These are phyloP conservation scores for Juncus inflexus DNA, from an alignment of 176 grass and related monocot species.

Conservation along the genomic window DNA sequence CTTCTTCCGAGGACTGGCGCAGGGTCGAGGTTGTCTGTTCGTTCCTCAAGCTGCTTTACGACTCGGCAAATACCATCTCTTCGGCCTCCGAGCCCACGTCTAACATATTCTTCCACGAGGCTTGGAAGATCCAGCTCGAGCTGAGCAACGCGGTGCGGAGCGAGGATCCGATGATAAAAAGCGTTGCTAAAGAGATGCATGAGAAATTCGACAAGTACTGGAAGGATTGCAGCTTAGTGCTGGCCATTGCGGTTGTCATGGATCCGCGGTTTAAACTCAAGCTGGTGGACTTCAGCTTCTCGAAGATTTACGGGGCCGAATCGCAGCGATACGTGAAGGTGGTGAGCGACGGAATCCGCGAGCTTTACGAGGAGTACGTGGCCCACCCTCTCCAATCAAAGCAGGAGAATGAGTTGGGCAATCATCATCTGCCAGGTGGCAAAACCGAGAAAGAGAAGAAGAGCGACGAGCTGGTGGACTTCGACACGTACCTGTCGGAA, in stretches of 20 bases:
- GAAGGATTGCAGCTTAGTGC: constrained; percentile 84
- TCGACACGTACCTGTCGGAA: constrained; percentile 77
- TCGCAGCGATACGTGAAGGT: constrained; percentile 60
- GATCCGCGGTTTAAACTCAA: constrained; percentile 97
- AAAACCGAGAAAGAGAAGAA: constrained; percentile 25
- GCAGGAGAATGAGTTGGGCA: constrained; percentile 31
- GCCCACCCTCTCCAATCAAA: constrained; percentile 45
- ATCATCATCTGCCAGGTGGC: constrained; percentile 12
- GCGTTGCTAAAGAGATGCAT: constrained; percentile 70
- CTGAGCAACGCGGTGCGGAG: constrained; percentile 44
- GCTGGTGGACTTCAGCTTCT: constrained; percentile 81
- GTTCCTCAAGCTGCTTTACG: constrained; percentile 62
- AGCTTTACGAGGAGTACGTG: constrained; percentile 69
- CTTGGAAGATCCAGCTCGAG: constrained; percentile 81
- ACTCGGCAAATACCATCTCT: constrained; percentile 67
- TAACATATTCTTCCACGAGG: constrained; percentile 83
- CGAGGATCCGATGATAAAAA: constrained; percentile 49
- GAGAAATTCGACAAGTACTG: constrained; percentile 92
- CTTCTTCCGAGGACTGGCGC: constrained; percentile 71
- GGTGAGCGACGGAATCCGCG: constrained; percentile 56
- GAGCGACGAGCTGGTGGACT: constrained; percentile 57
- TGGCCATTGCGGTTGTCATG: constrained; percentile 81
- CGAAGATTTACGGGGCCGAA: constrained; percentile 78
- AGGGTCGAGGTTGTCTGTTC: constrained; percentile 59
- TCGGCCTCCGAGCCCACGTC: constrained; percentile 58